Evolutionary conservation across 768 basidiomycete genomes (phyloP).

Genomic region (Mycena chlorophos): DNA sequence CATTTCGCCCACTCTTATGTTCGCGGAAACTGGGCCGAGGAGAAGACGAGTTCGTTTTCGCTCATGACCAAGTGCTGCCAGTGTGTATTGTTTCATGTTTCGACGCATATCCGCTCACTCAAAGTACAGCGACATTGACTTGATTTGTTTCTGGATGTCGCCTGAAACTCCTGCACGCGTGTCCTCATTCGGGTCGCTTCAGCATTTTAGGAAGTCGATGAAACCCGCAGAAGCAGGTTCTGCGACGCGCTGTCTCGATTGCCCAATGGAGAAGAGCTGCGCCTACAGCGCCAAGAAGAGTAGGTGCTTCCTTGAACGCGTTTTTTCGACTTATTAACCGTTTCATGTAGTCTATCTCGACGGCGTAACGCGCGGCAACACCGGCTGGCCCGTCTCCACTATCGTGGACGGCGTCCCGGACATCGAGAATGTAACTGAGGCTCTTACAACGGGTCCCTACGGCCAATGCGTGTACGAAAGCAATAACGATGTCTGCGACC

Average conservation of each 20-base stretch:
- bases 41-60: slow-evolving; percentile 71
- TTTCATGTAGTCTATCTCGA: slow-evolving; percentile 71
- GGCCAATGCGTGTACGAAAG: slow-evolving; percentile 85
- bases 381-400: slow-evolving; percentile 64
- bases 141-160: slow-evolving; percentile 75
- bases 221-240: slow-evolving; percentile 72
- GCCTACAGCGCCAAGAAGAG: slow-evolving; percentile 88
- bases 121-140: slow-evolving; percentile 72
- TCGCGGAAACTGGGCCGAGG: slow-evolving; percentile 75
- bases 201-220: slow-evolving; percentile 72
- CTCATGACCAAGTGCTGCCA: slow-evolving; percentile 92
- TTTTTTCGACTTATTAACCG: slow-evolving; percentile 6
- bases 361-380: slow-evolving; percentile 55
- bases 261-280: slow-evolving; percentile 69
- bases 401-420: slow-evolving; percentile 83
- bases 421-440: slow-evolving; percentile 79
- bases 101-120: slow-evolving; percentile 6
- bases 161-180: slow-evolving; percentile 66
- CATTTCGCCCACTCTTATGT: slow-evolving; percentile 48
- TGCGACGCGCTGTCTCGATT: slow-evolving; percentile 76
- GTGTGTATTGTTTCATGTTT: slow-evolving; percentile 36
- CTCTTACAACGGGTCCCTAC: slow-evolving; percentile 69
- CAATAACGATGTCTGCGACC: slow-evolving; percentile 84
- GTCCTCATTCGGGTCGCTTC: slow-evolving; percentile 84
- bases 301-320: slow-evolving; percentile 31